Base-by-base conservation (phyloP, 306 rosid genomes). In the Cucurbita maxima region DNA sequence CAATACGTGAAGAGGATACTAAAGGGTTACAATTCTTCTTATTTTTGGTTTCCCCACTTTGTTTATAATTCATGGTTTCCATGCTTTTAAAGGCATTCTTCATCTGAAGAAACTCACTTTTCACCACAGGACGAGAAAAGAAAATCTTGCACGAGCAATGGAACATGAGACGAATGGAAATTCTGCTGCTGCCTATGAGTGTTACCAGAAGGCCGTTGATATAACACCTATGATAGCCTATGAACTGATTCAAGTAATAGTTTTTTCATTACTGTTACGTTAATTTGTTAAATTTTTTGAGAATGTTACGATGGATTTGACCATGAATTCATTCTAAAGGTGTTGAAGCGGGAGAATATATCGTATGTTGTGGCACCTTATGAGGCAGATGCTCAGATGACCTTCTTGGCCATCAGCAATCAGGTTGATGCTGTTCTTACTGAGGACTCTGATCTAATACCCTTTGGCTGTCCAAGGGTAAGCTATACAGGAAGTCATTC, bases 171-270 rank as follows among this genome's bases (percentile, higher is more conserved):
- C 84, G 3, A 74, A 83, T 76, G 98, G 97, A 75, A 93, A 90
- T 83, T 82, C 89, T 58, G 3, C 94, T 79, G 97, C 96, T 60
- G 96, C 98, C 3, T 93, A 77, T 14, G 96, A 90, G 80, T 93
- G 98, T 85, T 90, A 87, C 85, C 98, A 93, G 83, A 93, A 93
- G 87, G 94, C 98, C 40, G 91, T 90, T 79, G 98, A 94, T 81
- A 94, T 94, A 74, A 87, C 98, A 25, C 97, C 98, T 69, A 78
- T 25, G 7, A 77, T 94, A 83, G 98, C 98, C 3, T 18, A 74
- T 14, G 89, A 85, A 4, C 82, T 94, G 41, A 94, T 94, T 76
- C 96, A 89, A 92, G 97, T 90, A 73, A 59, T 67, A 61, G 5
- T 8, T 41, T 59, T 47, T 74, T 73, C 14, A 4, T 12, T 19